Evolutionary conservation across 2,329 filamentous ascomycete genomes (phyloP).

Genomic region (Chaetothyriales sp.): DNA sequence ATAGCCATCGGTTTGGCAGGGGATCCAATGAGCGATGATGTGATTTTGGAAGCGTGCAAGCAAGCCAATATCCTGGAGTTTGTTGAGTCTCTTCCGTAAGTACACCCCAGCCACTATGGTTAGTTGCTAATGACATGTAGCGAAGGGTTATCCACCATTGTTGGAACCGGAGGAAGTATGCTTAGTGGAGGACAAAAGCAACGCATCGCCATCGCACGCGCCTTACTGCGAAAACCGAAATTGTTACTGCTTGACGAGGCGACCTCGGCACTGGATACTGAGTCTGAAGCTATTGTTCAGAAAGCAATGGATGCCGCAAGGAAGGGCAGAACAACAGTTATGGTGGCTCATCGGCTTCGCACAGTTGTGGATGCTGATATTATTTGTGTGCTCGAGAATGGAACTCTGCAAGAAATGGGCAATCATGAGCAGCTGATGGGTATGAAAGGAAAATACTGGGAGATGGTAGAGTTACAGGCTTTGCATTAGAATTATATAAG

Average conservation of each 20-base stretch:
- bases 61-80: slow-evolving; percentile 38
- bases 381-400: no score
- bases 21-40: slow-evolving; percentile 53
- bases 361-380: slow-evolving; percentile 47
- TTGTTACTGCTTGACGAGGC: slow-evolving; percentile 48
- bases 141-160: slow-evolving; percentile 25
- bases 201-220: slow-evolving; percentile 44
- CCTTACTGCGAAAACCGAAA: slow-evolving; percentile 40
- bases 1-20: slow-evolving; percentile 60
- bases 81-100: slow-evolving; percentile 34
- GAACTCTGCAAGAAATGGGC: no score
- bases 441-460: no score
- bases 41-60: slow-evolving; percentile 61
- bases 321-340: slow-evolving; percentile 25
- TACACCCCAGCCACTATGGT: slow-evolving; percentile 27
- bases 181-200: slow-evolving; percentile 48
- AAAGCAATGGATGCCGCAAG: slow-evolving; percentile 25
- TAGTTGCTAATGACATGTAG: no score
- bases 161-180: slow-evolving; percentile 40
- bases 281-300: slow-evolving; percentile 37
- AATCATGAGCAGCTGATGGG: no score
- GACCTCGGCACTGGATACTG: slow-evolving; percentile 44
- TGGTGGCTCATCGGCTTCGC: slow-evolving; percentile 29
- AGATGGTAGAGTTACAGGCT: no score
- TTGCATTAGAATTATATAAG: no score